These are phyloP conservation scores for Fusarium verticillioides DNA, from an alignment of 2,329 filamentous ascomycete species.

Conservation along the genomic window DNA sequence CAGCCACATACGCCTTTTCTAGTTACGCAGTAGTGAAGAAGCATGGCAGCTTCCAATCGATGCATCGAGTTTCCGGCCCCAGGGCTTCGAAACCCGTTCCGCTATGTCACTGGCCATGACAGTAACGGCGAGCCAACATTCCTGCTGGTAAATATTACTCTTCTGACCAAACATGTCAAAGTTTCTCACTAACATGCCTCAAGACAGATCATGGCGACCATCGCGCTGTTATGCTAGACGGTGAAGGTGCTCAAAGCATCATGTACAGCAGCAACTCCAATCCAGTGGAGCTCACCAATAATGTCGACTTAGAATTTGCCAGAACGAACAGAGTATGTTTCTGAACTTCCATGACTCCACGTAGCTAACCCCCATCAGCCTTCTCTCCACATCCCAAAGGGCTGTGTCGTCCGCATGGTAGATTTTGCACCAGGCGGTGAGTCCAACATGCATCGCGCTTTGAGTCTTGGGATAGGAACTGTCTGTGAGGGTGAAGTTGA, in stretches of 20 bases:
- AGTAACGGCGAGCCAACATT: neutral
- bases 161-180: accelerated
- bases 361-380: neutral
- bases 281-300: neutral
- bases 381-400: neutral
- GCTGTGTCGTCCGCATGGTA: neutral
- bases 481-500: neutral
- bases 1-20: accelerated
- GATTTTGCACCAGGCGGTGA: neutral
- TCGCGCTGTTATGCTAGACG: neutral
- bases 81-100: neutral
- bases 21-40: no score
- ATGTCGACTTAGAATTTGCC: neutral
- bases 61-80: neutral
- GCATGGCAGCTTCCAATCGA: neutral
- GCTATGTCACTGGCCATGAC: neutral
- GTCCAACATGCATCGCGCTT: neutral
- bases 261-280: neutral
- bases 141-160: neutral
- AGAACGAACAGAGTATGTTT: neutral
- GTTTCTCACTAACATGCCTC: accelerated
- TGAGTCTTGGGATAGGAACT: neutral
- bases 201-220: neutral
- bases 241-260: neutral
- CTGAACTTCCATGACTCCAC: accelerated